Evolutionary conservation across 768 basidiomycete species (phyloP).

Genomic region (Trametes cubensis): DNA sequence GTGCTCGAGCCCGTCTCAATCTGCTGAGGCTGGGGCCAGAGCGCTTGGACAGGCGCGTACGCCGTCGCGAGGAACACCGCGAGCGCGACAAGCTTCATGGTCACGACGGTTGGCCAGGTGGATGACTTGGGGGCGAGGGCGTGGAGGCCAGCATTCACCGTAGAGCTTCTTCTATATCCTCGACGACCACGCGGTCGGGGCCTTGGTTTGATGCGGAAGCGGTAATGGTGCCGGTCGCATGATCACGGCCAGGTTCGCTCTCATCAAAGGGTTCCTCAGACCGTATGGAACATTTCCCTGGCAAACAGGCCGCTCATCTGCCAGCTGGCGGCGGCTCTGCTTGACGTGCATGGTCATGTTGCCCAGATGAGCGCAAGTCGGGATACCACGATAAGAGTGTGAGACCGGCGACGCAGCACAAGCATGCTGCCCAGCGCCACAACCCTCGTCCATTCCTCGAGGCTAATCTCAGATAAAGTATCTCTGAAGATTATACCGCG

Average conservation of each 20-base stretch:
- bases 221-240: slow-evolving; percentile 11
- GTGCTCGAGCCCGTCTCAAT: slow-evolving; percentile 35
- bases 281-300: slow-evolving; percentile 12
- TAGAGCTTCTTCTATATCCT: background rate
- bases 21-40: slow-evolving; percentile 43
- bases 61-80: slow-evolving; percentile 27
- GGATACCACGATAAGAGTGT: slow-evolving; percentile 8
- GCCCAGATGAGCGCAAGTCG: slow-evolving; percentile 1
- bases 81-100: slow-evolving; percentile 26
- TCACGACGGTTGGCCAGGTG: background rate
- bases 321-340: slow-evolving; percentile 3
- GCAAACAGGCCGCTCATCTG: background rate
- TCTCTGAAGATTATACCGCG: background rate
- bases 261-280: slow-evolving; percentile 6
- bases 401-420: slow-evolving; percentile 5
- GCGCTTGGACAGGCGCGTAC: slow-evolving; percentile 26
- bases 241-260: slow-evolving; percentile 5
- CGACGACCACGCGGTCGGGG: slow-evolving; percentile 8
- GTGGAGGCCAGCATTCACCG: background rate
- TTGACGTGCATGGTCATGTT: slow-evolving; percentile 13
- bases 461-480: background rate
- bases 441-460: slow-evolving; percentile 4
- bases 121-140: slow-evolving; percentile 5
- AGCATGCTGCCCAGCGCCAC: slow-evolving; percentile 13
- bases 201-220: slow-evolving; percentile 11